Evolutionary conservation across 192 early-diverging fungal species (phyloP), one percentile per base, ranked within the genome.

Genomic region (Gigaspora rosea): DNA sequence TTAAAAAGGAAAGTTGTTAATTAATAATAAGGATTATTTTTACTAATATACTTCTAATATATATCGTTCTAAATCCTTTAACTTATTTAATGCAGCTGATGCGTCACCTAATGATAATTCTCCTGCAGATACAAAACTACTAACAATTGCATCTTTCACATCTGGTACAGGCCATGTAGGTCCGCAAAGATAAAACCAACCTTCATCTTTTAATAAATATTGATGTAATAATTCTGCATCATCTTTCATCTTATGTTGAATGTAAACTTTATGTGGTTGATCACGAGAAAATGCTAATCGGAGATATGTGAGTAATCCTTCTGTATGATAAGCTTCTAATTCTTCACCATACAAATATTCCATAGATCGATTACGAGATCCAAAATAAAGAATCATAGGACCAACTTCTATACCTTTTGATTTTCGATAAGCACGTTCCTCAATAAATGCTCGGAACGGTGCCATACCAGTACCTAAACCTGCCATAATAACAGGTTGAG

Each of bases 381-480:
- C 96, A 90, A 98, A 97, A 88, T 98, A 98, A 48, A 98, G 86
- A 2, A 92, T 87, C 91, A 98, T 97, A 46, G 95, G 94, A 4
- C 96, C 96, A n/a, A 98, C 93, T 12, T 93, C 82, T 20, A 85
- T 83, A 68, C 95, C 95, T 71, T 91, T 81, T 41, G 89, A 81
- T 83, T 91, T 92, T 73, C 89, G 89, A 83, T 92, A 89, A 15
- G 90, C 90, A 71, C 96, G 93, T 84, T 97, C 96, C 81, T 98
- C 92, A 80, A 98, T 94, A 71, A 98, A 98, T 1, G 96, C 95
- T 65, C 96, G 92, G 92, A 98, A 98, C 13, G 96, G 96, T 27
- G 96, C 96, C 96, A 98, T 98, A 74, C 96, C 96, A 6, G 96
- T 98, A 76, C 96, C 96, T 35, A 98, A 89, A 77, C 96, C 96